Conservation (phyloP, 768 basidiomycete genomes). For the Amanita muscaria region DNA sequence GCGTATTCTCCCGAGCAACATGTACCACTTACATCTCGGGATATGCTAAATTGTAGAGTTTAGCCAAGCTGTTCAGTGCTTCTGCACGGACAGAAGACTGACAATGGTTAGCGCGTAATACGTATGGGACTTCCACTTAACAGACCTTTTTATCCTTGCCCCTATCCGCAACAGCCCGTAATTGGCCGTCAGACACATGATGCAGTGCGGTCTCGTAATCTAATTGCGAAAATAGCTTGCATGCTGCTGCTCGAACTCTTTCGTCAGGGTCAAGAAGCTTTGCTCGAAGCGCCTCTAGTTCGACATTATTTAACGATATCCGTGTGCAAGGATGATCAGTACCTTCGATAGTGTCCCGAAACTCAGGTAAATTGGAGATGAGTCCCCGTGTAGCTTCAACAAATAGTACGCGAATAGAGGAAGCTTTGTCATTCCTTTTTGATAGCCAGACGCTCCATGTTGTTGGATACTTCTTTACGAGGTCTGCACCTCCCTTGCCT, state of each 20-base stretch:
- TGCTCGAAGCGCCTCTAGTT: conserved; percentile 42
- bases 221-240: conserved; percentile 70
- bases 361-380: conserved; percentile 56
- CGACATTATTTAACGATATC: background rate
- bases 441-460: conserved; percentile 84
- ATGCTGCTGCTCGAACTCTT: conserved; percentile 77
- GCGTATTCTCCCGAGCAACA: conserved; percentile 4
- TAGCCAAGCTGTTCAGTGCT: conserved; percentile 69
- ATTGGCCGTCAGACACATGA: conserved; percentile 55
- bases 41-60: conserved; percentile 73
- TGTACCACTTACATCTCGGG: conserved; percentile 70
- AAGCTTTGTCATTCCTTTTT: conserved; percentile 67
- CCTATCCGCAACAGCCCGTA: conserved; percentile 60
- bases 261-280: conserved; percentile 89
- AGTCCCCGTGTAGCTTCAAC: conserved; percentile 62
- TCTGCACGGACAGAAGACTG: conserved; percentile 60
- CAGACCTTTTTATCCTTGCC: conserved; percentile 80
- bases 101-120: background rate
- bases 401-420: conserved; percentile 66
- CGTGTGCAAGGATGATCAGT: conserved; percentile 14
- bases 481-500: conserved; percentile 62
- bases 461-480: conserved; percentile 69
- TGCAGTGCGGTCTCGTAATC: conserved; percentile 90
- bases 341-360: conserved; percentile 69
- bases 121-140: background rate